These are phyloP conservation scores for Russula earlei DNA, from an alignment of 768 basidiomycete genomes.

Conservation along the genomic window DNA sequence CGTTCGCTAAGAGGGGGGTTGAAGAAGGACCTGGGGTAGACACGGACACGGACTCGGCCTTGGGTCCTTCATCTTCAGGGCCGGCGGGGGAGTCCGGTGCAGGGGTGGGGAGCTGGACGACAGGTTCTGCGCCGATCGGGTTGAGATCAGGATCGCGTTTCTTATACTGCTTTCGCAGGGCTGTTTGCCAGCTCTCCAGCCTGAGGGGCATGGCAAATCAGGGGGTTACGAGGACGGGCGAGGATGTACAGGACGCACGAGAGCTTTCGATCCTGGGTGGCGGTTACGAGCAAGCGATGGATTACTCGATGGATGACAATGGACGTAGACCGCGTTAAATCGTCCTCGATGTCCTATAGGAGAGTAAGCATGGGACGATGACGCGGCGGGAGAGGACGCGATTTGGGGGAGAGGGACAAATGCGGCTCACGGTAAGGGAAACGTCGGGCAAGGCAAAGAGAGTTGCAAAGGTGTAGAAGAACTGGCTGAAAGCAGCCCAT, in stretches of 20 bases:
- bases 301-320: slow-evolving; percentile 62
- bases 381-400: slow-evolving; percentile 11
- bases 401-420: not conserved
- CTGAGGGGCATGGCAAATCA: slow-evolving; percentile 29
- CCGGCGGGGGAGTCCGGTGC: slow-evolving; percentile 21
- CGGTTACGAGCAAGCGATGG: slow-evolving; percentile 59
- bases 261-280: slow-evolving; percentile 76
- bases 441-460: slow-evolving; percentile 67
- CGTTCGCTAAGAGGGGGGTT: not conserved
- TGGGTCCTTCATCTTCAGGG: slow-evolving; percentile 20
- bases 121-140: slow-evolving; percentile 58
- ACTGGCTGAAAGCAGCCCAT: slow-evolving; percentile 89
- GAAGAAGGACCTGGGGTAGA: slow-evolving; percentile 4
- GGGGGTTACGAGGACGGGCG: slow-evolving; percentile 17
- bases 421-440: slow-evolving; percentile 45
- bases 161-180: slow-evolving; percentile 66
- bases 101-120: slow-evolving; percentile 18
- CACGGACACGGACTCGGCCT: not conserved
- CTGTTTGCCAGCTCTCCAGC: slow-evolving; percentile 68
- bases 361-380: slow-evolving; percentile 12
- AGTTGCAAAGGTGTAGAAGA: slow-evolving; percentile 75
- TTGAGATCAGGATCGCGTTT: slow-evolving; percentile 63
- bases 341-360: slow-evolving; percentile 66
- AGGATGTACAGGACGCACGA: slow-evolving; percentile 38
- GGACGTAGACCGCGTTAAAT: slow-evolving; percentile 52